Evolutionary conservation across 1,139 yeast species (phyloP), one percentile per base, ranked within the genome.

Genomic region (Pichia sp.): DNA sequence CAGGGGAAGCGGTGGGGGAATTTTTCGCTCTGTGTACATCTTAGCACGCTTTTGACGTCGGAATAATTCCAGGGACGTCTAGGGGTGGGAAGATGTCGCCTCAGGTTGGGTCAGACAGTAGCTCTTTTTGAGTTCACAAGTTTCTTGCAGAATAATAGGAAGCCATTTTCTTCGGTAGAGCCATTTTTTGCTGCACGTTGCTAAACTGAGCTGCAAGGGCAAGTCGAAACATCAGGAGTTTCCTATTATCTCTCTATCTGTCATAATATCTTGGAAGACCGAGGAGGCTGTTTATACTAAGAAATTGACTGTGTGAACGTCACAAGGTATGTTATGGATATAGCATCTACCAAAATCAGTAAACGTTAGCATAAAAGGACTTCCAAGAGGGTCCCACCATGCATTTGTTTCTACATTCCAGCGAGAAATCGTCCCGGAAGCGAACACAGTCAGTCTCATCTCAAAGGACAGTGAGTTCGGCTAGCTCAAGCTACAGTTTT

Each of bases 361-460:
- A 36, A 11, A 36, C 23, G 23, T 19, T 19, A 19, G 23, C 40
- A 36, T 13, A 36, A 6, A 36, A 5, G 11, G 15, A 36, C 16
- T 6, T 11, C 10, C 6, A 5, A 16, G 16, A 26, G 13, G 4
- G 29, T 15, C 8, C 8, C 2, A 42, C 2, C 10, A 42, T 42
- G 45, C 45, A 19, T 42, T 42, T 26, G n/a, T 42, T 42, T 16
- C 11, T n/a, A 8, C 45, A 44, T 44, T 44, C 15, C 16, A 13
- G 11, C 15, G 32, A 23, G 8, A 44, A 44, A 26, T 10, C 46
- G 30, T 32, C 38, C 15, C 15, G 32, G 43, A 47, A n/a, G 23
- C 42, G 49, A 13, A 34, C 49, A 8, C 43, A 36, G n/a, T 47
- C 49, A 4, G 23, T 23, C 15, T 47, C 49, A 3, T 47, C 49